A percentile compares a stretch with the other conserved stretches of the same genome.
Evolutionary conservation across 2,329 filamentous ascomycete genomes (phyloP).

Genomic region (Cordyceps javanica): DNA sequence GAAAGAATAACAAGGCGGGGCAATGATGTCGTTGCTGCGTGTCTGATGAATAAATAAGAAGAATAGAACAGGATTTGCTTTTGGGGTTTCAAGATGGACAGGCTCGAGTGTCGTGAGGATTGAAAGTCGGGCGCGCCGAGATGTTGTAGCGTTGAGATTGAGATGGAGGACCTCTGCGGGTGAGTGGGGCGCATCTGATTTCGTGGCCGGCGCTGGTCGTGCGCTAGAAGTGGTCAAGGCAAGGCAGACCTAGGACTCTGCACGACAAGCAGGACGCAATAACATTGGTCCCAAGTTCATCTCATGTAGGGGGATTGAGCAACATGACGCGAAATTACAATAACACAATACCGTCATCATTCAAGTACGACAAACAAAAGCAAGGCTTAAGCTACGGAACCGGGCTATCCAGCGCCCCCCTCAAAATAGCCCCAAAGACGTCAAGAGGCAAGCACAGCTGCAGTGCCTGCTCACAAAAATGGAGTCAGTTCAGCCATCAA

Average conservation of each 20-base stretch:
- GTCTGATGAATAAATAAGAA: background rate
- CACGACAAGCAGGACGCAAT: background rate
- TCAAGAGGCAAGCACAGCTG: background rate
- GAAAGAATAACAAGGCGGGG: background rate
- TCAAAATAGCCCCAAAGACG: too few species aligned
- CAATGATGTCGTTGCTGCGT: background rate
- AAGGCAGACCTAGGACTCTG: background rate
- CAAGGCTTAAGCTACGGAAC: background rate
- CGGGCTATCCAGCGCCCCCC: background rate
- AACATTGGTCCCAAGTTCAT: background rate
- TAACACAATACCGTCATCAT: background rate
- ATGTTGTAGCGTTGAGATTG: constrained; percentile 11
- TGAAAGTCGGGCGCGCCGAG: constrained; percentile 1
- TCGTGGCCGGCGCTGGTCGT: background rate
- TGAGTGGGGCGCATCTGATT: constrained; percentile 6
- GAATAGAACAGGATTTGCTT: background rate
- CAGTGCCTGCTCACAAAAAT: background rate
- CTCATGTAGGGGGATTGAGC: background rate
- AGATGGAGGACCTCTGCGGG: background rate
- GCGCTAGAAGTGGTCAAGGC: background rate
- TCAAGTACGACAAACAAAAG: background rate
- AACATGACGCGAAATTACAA: background rate
- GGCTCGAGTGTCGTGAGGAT: background rate
- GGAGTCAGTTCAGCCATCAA: background rate
- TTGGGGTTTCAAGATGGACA: constrained; percentile 9